Evolutionary conservation across 306 rosid species (phyloP).

Genomic region (Crotalaria pallida): DNA sequence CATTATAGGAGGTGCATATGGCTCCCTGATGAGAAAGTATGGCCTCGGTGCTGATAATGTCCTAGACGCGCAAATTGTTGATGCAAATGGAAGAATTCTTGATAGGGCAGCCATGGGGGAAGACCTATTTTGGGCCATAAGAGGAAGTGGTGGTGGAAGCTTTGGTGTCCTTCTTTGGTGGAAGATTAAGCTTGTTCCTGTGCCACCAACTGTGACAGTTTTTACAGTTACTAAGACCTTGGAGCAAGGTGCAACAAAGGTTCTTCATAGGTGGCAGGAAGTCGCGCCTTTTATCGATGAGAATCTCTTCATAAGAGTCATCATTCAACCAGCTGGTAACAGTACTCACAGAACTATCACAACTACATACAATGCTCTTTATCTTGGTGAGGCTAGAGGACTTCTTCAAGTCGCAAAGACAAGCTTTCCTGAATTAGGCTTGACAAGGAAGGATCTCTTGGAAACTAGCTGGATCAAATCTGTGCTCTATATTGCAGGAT

Average conservation of each 20-base stretch:
- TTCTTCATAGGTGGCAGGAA: constrained; percentile 52
- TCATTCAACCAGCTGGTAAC: constrained; percentile 29
- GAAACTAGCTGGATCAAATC: constrained; percentile 73
- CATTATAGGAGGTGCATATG: constrained; percentile 71
- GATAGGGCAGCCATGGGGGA: constrained; percentile 63
- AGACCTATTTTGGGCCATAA: constrained; percentile 64
- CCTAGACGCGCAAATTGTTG: constrained; percentile 47
- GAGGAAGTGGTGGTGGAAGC: constrained; percentile 71
- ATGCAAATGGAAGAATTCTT: constrained; percentile 46
- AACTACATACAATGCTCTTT: constrained; percentile 32
- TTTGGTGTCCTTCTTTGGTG: constrained; percentile 56
- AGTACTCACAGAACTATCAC: constrained; percentile 25
- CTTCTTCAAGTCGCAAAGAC: constrained; percentile 29
- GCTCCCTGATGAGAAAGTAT: constrained; percentile 52
- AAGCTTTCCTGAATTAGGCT: constrained; percentile 62
- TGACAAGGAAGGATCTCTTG: constrained; percentile 28
- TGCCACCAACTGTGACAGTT: constrained; percentile 55
- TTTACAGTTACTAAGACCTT: constrained; percentile 35
- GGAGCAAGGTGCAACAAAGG: constrained; percentile 39
- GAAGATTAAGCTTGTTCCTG: constrained; percentile 56
- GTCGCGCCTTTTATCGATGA: constrained; percentile 45
- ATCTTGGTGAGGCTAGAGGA: constrained; percentile 38
- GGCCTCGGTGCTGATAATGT: constrained; percentile 64
- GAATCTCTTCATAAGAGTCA: constrained; percentile 42
- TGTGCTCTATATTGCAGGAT: constrained; percentile 36